Base-by-base conservation (phyloP, 768 basidiomycete species). In the Amanita molliuscula region DNA sequence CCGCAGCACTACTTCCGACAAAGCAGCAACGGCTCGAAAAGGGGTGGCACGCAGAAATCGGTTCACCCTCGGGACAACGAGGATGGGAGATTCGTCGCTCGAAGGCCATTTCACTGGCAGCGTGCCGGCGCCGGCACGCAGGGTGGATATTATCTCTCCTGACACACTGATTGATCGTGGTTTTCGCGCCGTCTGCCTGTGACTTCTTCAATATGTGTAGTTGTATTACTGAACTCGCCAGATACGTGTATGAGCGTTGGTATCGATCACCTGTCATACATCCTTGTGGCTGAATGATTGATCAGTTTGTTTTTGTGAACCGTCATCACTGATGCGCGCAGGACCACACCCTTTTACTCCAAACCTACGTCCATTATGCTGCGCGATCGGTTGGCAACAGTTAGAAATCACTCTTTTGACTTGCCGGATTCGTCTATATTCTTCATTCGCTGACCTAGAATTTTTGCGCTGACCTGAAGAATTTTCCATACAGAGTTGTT, bases 381-480 rank as follows among this genome's bases (percentile, higher is more conserved):
- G 25, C 3, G 28, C n/a, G 13, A 45, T 35, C 40, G 54, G 56
- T 49, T 62, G 58, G 57, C 61, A 48, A 57, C 52, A 48, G 61
- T 64, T 51, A 61, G 54, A 51, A 73, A 66, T 57, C 65, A 58
- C 59, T 69, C 65, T 53, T 62, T 65, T 47, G 44, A 35, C 20
- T 47, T 47, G 13, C 36, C 51, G 3, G 69, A 53, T 41, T 65
- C 65, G 55, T 72, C 67, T 47, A 65, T 67, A 47, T 67, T 74
- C 58, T 78, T 74, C 65, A 83, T 62, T 55, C 70, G 73, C 63
- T 81, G 72, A 8, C 82, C 81, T 40, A 88, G 62, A 52, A 89
- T 83, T 65, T 87, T 90, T 53, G 87, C 87, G 62, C 85, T 78
- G 54, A 91, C 82, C 88, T 89, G 59, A 54, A 57, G 54, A 53